Evolutionary conservation across 1,284 basidiomycete genomes (phyloP), one percentile per base, ranked within the genome.

Genomic region (Mrakiaceae sp.): DNA sequence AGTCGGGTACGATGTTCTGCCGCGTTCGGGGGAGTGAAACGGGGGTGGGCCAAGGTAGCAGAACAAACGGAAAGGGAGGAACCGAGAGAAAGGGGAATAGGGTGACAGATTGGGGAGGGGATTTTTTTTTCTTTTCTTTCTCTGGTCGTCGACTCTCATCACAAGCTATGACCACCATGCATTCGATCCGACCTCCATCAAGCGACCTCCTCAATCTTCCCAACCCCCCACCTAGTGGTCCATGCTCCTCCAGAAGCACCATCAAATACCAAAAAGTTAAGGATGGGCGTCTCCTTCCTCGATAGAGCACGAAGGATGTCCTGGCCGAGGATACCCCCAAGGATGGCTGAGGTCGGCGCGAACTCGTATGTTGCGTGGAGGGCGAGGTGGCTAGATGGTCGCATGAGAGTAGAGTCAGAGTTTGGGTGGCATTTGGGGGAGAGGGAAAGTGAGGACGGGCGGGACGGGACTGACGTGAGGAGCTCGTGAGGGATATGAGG

Each of bases 281-380:
- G 86, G 67, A 97, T 86, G 1, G 95, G 95, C 56, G 87, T 84
- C 72, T 98, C 94, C 63, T 91, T 86, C 63, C 87, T 89, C 53
- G 88, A 89, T 49, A 98, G 79, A 0, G 89, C 85, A 75, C 97
- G 95, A 55, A 99, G 80, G 61, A 98, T 87, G 74, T 98, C 95
- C 76, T 98, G 96, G 2, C 87, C 93, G 12, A 98, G 78, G 75
- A 98, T 83, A 12, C 96, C 96, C 44, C 96, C 95, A 55, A 98
- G 80, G 44, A 98, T 87, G 0, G 93, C 93, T 73, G 92, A 87
- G 4, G 93, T 84, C 2, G 93, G 88, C 3, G 89, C 85, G 78
- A 95, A 88, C 73, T 95, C 88, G 73, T 87, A 84, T n/a, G 79
- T 77, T 12, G 90, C 86, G n/a, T 87, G 86, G 14, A 78, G 79